Evolutionary conservation across 2,329 filamentous ascomycete genomes (phyloP).

Genomic region (Trichoderma sp.): DNA sequence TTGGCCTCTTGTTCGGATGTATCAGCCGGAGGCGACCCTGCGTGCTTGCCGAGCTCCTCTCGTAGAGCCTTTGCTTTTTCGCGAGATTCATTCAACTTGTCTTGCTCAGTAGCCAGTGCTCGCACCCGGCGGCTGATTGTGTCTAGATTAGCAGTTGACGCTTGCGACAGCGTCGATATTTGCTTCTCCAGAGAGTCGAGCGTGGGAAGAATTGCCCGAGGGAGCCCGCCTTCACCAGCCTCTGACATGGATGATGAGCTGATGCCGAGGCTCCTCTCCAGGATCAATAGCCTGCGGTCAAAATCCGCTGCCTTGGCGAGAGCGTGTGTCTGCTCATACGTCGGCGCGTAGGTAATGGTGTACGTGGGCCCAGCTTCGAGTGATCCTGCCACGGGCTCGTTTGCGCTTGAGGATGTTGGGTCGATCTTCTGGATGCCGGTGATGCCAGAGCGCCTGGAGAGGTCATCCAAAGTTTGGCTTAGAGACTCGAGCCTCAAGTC

Average conservation of each 20-base stretch:
- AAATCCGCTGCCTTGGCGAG: conserved; percentile 83
- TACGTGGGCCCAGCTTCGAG: conserved; percentile 46
- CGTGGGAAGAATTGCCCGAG: conserved; percentile 74
- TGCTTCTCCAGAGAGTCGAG: conserved; percentile 79
- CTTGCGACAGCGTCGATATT: conserved; percentile 69
- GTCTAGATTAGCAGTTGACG: conserved; percentile 70
- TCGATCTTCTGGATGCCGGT: conserved; percentile 19
- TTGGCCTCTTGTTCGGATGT: conserved; percentile 75
- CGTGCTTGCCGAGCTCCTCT: conserved; percentile 52
- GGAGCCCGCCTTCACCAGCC: conserved; percentile 52
- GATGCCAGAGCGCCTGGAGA: conserved; percentile 41
- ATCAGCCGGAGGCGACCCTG: conserved; percentile 40
- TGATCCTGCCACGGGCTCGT: conserved; percentile 22
- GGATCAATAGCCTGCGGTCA: conserved; percentile 70
- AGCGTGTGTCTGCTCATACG: conserved; percentile 65
- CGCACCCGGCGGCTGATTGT: conserved; percentile 67
- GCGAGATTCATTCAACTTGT: conserved; percentile 64
- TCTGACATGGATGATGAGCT: conserved; percentile 65
- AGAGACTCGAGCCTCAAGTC: conserved; percentile 56
- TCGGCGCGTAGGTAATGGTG: conserved; percentile 61
- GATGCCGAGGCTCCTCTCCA: conserved; percentile 81
- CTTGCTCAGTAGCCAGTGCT: conserved; percentile 68
- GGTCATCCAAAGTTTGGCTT: conserved; percentile 67
- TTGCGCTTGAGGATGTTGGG: conserved; percentile 20
- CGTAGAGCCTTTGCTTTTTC: conserved; percentile 60